phyloP scores from a whole-genome alignment of 2,329 filamentous ascomycete genomes.

The Chaetomiaceae sp. region DNA sequence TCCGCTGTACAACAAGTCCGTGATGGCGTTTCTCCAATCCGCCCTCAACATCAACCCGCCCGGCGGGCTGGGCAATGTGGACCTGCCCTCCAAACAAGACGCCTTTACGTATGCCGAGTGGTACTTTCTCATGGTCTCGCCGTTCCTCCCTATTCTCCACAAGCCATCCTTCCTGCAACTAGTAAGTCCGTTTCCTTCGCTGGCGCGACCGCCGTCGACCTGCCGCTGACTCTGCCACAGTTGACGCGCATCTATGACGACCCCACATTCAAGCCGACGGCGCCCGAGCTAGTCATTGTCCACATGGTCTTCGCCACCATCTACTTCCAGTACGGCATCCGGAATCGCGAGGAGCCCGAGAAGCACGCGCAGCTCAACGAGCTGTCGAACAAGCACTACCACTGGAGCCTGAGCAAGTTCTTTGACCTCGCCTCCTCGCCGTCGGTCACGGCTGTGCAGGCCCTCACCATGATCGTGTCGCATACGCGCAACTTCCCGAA shows the following conservation, averaged over 20 bases:
- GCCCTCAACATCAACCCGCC: slow-evolving; percentile 54
- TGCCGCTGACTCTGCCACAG: slow-evolving; percentile 31
- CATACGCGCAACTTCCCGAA: slow-evolving; percentile 75
- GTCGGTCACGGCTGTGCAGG: slow-evolving; percentile 63
- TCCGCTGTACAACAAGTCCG: slow-evolving; percentile 63
- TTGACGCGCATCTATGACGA: slow-evolving; percentile 65
- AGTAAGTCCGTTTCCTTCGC: slow-evolving; percentile 38
- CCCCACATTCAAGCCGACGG: slow-evolving; percentile 52
- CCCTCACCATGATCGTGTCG: slow-evolving; percentile 62
- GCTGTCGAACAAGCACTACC: slow-evolving; percentile 70
- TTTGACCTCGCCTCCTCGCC: slow-evolving; percentile 57
- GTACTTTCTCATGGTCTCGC: slow-evolving; percentile 67
- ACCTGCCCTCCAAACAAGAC: slow-evolving; percentile 57
- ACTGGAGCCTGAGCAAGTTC: slow-evolving; percentile 65
- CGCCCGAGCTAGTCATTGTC: slow-evolving; percentile 61
- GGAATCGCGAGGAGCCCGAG: slow-evolving; percentile 54
- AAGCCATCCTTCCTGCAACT: slow-evolving; percentile 65
- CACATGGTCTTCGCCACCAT: slow-evolving; percentile 78
- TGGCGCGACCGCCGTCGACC: slow-evolving; percentile 1
- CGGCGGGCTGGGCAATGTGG: slow-evolving; percentile 46
- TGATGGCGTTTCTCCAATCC: slow-evolving; percentile 62
- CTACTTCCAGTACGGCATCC: slow-evolving; percentile 68
- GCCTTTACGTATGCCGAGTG: slow-evolving; percentile 65
- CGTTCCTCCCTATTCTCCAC: slow-evolving; percentile 71
- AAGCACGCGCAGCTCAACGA: slow-evolving; percentile 52